phyloP scores from a whole-genome alignment of 768 basidiomycete species.

The Phaeotremella fagi region DNA sequence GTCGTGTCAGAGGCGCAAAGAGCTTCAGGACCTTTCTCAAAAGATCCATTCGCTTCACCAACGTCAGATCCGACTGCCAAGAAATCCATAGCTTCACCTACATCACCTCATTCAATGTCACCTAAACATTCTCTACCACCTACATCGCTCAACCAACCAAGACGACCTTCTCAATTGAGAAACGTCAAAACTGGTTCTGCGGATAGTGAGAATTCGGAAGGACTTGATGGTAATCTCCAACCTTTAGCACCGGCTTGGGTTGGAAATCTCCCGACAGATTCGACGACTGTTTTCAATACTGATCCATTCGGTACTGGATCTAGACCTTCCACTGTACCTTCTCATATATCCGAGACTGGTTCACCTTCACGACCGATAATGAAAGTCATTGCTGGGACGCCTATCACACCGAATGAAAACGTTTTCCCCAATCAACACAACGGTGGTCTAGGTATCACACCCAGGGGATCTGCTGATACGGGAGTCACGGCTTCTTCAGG shows the following conservation, averaged over 20 bases:
- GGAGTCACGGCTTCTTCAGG: not conserved
- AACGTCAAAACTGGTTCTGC: constrained; percentile 42
- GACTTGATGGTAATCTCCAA: constrained; percentile 10
- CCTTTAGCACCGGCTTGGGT: constrained; percentile 31
- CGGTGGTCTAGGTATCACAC: too few species aligned
- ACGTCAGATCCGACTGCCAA: constrained; percentile 12
- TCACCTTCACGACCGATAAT: not conserved
- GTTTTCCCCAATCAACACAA: not conserved
- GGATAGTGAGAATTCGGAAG: constrained; percentile 22
- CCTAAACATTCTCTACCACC: constrained; percentile 24
- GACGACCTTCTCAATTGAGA: constrained; percentile 46
- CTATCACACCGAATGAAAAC: not conserved
- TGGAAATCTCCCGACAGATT: not conserved
- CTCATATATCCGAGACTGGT: constrained; percentile 2
- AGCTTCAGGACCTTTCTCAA: constrained; percentile 15
- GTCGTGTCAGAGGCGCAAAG: constrained; percentile 28
- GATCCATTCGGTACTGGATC: constrained; percentile 42
- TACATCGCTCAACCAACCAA: constrained; percentile 25
- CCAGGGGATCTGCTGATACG: not conserved
- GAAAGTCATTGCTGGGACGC: not conserved
- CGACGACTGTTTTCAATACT: constrained; percentile 33
- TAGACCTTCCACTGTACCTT: not conserved
- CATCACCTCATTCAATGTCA: constrained; percentile 32
- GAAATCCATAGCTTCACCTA: constrained; percentile 21
- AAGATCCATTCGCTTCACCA: constrained; percentile 13